These are phyloP conservation scores for Ophiosphaerella herpotricha DNA, from an alignment of 2,329 filamentous ascomycete genomes.

Conservation along the genomic window DNA sequence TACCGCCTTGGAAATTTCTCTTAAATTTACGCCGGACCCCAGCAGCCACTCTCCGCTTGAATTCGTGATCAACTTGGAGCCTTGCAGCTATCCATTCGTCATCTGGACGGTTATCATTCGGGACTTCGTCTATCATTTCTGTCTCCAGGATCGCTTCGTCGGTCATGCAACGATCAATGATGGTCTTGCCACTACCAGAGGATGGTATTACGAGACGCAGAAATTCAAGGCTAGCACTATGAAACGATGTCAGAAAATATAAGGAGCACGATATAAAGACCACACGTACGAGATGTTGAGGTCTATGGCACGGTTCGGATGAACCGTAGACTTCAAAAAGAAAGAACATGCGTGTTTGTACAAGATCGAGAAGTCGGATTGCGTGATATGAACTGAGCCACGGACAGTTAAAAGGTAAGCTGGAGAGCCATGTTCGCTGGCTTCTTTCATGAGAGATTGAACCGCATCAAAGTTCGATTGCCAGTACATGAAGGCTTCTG, in stretches of 20 bases:
- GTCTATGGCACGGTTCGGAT: slow-evolving; percentile 65
- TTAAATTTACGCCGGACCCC: slow-evolving; percentile 47
- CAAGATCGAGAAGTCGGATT: slow-evolving; percentile 69
- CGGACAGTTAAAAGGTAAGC: slow-evolving; percentile 54
- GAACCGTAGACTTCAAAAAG: slow-evolving; percentile 66
- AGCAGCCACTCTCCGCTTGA: slow-evolving; percentile 55
- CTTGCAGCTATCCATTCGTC: slow-evolving; percentile 63
- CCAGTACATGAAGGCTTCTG: slow-evolving; percentile 74
- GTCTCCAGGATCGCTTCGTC: slow-evolving; percentile 59
- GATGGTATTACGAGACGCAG: slow-evolving; percentile 56
- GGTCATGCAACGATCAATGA: slow-evolving; percentile 57
- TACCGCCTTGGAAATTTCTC: slow-evolving; percentile 44
- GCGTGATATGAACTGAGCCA: slow-evolving; percentile 68
- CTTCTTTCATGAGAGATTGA: slow-evolving; percentile 62
- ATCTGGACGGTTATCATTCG: slow-evolving; percentile 59
- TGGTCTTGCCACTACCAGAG: slow-evolving; percentile 43
- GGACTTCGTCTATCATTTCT: slow-evolving; percentile 53
- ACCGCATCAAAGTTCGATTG: slow-evolving; percentile 65
- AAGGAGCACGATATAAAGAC: not conserved
- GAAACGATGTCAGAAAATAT: not conserved
- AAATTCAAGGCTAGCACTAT: slow-evolving; percentile 64
- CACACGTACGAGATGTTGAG: slow-evolving; percentile 59
- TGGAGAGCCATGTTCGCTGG: slow-evolving; percentile 52
- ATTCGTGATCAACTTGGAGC: slow-evolving; percentile 64
- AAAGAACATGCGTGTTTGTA: slow-evolving; percentile 64